These are phyloP conservation scores for Leptoxyphium fumago DNA, from an alignment of 2,329 filamentous ascomycete species.

Conservation along the genomic window DNA sequence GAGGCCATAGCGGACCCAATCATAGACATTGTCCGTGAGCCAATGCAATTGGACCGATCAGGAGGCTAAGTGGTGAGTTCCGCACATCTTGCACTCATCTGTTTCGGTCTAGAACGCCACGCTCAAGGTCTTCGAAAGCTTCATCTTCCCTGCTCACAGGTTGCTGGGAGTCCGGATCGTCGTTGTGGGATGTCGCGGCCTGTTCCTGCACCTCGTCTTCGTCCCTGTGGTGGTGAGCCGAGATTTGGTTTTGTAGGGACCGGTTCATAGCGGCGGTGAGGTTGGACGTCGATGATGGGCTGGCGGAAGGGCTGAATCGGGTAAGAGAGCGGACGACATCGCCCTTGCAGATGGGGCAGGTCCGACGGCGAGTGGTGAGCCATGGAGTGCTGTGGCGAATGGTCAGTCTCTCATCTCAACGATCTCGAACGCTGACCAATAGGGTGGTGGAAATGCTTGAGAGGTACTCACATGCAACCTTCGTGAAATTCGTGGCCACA, in stretches of 20 bases:
- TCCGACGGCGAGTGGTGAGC: slow-evolving; percentile 85
- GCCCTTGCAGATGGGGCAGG: slow-evolving; percentile 97
- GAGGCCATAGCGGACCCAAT: no score
- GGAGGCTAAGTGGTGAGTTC: no score
- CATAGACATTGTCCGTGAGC: no score
- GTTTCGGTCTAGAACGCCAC: slow-evolving; percentile 7
- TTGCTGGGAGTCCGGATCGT: slow-evolving; percentile 16
- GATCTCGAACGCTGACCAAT: no score
- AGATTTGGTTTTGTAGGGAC: slow-evolving; percentile 3
- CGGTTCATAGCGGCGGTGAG: slow-evolving; percentile 6
- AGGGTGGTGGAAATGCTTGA: not conserved
- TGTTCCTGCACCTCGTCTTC: slow-evolving; percentile 20
- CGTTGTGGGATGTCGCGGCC: slow-evolving; percentile 13
- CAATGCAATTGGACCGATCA: no score
- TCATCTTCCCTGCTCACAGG: slow-evolving; percentile 20
- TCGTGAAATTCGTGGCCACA: slow-evolving; percentile 97
- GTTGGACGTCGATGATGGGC: slow-evolving; percentile 5
- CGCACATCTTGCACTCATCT: not conserved
- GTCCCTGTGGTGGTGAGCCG: slow-evolving; percentile 1
- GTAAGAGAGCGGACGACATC: slow-evolving; percentile 57
- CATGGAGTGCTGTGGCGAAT: slow-evolving; percentile 61
- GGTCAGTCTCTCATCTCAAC: not conserved
- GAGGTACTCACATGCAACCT: slow-evolving; percentile 80
- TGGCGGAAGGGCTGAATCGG: slow-evolving; percentile 3
- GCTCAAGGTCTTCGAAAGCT: slow-evolving; percentile 22